Conservation (phyloP, 2,329 filamentous ascomycete species). For the Venturia carpophila region DNA sequence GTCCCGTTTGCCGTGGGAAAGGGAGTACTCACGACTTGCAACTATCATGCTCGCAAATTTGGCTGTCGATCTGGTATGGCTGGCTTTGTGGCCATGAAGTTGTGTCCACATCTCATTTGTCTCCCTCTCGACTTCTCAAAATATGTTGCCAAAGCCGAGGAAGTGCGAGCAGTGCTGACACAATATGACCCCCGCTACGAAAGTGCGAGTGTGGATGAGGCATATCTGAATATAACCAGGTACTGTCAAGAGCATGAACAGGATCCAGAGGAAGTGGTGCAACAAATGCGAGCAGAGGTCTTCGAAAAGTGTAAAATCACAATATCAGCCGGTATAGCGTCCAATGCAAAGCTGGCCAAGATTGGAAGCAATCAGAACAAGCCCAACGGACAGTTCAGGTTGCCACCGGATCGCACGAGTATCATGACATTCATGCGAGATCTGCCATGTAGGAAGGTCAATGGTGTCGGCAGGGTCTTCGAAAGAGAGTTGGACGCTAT, state of each 20-base stretch:
- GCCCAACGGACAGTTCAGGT: constrained; percentile 80
- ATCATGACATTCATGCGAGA: constrained; percentile 83
- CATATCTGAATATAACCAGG: constrained; percentile 84
- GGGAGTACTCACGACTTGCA: constrained; percentile 64
- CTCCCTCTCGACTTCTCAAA: constrained; percentile 83
- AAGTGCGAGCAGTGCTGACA: constrained; percentile 72
- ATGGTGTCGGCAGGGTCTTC: constrained; percentile 88
- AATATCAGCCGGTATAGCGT: constrained; percentile 87
- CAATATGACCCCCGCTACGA: constrained; percentile 90
- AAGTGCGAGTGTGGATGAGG: constrained; percentile 91
- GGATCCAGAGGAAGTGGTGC: constrained; percentile 63
- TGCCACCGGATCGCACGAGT: constrained; percentile 61
- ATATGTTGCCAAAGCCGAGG: constrained; percentile 81
- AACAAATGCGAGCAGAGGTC: constrained; percentile 70
- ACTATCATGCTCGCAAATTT: constrained; percentile 83
- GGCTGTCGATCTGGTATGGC: constrained; percentile 95
- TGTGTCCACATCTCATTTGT: constrained; percentile 78
- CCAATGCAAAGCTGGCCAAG: constrained; percentile 89
- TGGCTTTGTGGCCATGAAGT: constrained; percentile 85
- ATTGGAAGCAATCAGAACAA: constrained; percentile 96
- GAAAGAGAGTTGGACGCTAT: constrained; percentile 85
- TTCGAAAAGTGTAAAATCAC: constrained; percentile 71
- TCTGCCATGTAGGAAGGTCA: constrained; percentile 81
- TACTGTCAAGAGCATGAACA: constrained; percentile 67
- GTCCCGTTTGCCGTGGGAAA: constrained; percentile 86